Base-by-base conservation (phyloP, 805 yeast species). In the Candida vaughaniae region DNA sequence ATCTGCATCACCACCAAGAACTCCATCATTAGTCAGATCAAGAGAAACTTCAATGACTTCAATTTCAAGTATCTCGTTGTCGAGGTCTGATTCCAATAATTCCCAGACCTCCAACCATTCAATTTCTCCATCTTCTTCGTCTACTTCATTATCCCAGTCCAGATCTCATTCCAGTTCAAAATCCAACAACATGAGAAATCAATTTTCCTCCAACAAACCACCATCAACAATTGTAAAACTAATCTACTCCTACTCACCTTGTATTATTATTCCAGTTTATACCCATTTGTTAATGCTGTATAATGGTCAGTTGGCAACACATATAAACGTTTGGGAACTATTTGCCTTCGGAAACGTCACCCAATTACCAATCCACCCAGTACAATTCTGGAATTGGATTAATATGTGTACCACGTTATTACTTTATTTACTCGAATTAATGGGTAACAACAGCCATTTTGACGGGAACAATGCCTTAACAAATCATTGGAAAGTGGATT, bases 311-410 rank as follows among this genome's bases (percentile, higher is more conserved):
- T 65, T 85, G 39, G 85, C 82, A 31, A 68, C 77, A 11, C 83
- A 83, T 40, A 58, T 80, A 33, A 70, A 72, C 46, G 51, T 80
- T 16, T 80, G 84, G 84, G 78, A 77, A 3, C 66, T 75, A 56
- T 71, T 77, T 76, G 48, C 28, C 20, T 43, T 53, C 20, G 52
- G 59, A 31, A 47, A 57, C 25, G 48, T 62, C 10, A 49, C 58
- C 5, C 33, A 34, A 18, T 25, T 43, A 17, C 45, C 49, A n/a
- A 72, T 75, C 18, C 79, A 81, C 55, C 83, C 96, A n/a, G 85
- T 95, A 87, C 89, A 88, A 52, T 85, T 93, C 56, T 91, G 99
- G 98, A 87, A 90, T 52, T 91, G 98, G 98, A 77, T 86, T 41
- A 91, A 91, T 56, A 85, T 91, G 69, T 80, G 83, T 47, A 74